Conservation (phyloP, 306 rosid species). For the Purshia tridentata region DNA sequence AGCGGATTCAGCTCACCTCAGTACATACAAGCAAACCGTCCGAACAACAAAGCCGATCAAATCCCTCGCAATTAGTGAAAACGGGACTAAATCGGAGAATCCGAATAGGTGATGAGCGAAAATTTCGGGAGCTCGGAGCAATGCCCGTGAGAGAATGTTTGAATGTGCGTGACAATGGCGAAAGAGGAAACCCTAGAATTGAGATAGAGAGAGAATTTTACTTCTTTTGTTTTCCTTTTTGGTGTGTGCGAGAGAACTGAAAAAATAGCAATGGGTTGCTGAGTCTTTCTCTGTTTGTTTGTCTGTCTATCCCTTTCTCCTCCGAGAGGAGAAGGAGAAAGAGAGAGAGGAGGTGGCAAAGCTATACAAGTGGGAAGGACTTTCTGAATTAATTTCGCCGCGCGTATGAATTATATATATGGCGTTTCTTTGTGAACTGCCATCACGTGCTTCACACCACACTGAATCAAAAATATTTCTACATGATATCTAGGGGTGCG, state of each 20-base stretch:
- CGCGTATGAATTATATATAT: constrained; percentile 3
- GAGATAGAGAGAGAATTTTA: constrained; percentile 16
- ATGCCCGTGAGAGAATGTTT: neutral
- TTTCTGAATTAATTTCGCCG: constrained; percentile 19
- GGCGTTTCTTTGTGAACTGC: neutral
- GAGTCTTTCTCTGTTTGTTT: neutral
- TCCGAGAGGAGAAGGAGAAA: constrained; percentile 18
- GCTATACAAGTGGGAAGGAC: constrained; percentile 12
- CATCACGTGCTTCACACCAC: neutral
- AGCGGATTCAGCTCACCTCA: constrained; percentile 24
- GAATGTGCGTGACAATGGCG: constrained; percentile 19
- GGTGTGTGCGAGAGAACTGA: neutral
- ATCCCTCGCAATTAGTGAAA: neutral
- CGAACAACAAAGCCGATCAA: neutral
- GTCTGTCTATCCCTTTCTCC: constrained; percentile 16
- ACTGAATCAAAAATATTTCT: too few species aligned
- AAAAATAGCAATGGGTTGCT: too few species aligned
- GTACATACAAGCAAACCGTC: neutral
- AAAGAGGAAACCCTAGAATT: constrained; percentile 31
- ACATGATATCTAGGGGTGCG: too few species aligned
- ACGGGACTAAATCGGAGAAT: neutral
- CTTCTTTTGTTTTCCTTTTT: neutral
- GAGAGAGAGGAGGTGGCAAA: constrained; percentile 27
- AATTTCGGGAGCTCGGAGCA: constrained; percentile 6
- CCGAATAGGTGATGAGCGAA: neutral